Percentiles rank a stretch among this genome's conserved stretches.
Conservation (phyloP, 2,329 filamentous ascomycete genomes). For the Aspergillaceae sp. region DNA sequence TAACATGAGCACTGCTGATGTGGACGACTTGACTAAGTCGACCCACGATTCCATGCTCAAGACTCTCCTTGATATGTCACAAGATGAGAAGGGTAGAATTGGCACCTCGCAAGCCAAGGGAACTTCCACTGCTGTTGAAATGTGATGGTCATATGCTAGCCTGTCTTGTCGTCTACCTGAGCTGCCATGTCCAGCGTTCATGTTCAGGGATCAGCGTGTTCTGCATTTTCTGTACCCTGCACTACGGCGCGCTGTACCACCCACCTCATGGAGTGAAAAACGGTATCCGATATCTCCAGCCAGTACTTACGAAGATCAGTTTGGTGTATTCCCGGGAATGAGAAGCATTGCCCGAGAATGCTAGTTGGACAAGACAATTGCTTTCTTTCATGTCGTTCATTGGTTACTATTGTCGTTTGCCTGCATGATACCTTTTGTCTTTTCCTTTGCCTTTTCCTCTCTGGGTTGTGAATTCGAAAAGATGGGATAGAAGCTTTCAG, state of each 20-base stretch:
- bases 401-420: background rate
- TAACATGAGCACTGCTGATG: constrained; percentile 63
- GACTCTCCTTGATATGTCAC: constrained; percentile 40
- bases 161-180: background rate
- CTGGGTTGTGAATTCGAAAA: too few species aligned
- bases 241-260: too few species aligned
- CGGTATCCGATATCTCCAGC: background rate
- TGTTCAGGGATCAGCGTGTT: background rate
- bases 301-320: background rate
- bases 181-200: background rate
- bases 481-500: too few species aligned
- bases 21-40: constrained; percentile 60
- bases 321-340: background rate
- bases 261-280: background rate
- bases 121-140: constrained; percentile 26
- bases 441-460: background rate
- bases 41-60: constrained; percentile 69
- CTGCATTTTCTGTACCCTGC: too few species aligned
- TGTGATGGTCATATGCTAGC: constrained; percentile 18
- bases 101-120: constrained; percentile 15
- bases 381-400: background rate
- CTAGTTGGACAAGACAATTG: background rate
- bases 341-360: background rate
- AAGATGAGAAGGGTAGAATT: constrained; percentile 13
- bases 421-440: background rate